Conservation (phyloP, 2,329 filamentous ascomycete species). For the Xylaria arbuscula region DNA sequence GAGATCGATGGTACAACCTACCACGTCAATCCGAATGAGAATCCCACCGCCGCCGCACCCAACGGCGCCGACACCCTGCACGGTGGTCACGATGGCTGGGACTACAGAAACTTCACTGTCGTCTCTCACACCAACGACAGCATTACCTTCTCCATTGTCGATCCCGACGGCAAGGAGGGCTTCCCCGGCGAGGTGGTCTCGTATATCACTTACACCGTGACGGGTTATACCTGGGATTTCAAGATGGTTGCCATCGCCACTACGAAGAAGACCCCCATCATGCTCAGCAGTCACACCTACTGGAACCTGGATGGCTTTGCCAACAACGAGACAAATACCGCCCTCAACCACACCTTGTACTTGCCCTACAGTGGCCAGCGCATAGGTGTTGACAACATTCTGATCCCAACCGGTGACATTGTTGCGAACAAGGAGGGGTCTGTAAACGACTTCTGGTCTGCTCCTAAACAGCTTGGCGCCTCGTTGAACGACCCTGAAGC, state of each 20-base stretch:
- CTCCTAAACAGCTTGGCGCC: slow-evolving; percentile 81
- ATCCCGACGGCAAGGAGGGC: slow-evolving; percentile 77
- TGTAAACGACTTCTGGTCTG: slow-evolving; percentile 85
- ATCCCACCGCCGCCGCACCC: slow-evolving; percentile 62
- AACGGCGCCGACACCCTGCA: slow-evolving; percentile 73
- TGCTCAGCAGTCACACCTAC: slow-evolving; percentile 80
- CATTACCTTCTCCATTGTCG: slow-evolving; percentile 80
- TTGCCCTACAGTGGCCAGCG: slow-evolving; percentile 78
- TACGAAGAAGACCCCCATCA: slow-evolving; percentile 83
- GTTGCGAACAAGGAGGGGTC: slow-evolving; percentile 73
- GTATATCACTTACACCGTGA: slow-evolving; percentile 78
- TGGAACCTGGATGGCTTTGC: slow-evolving; percentile 86
- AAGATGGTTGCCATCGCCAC: slow-evolving; percentile 77
- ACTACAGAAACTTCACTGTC: slow-evolving; percentile 82
- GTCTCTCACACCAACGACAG: slow-evolving; percentile 72
- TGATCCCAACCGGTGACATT: slow-evolving; percentile 82
- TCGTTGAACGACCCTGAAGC: slow-evolving; percentile 73
- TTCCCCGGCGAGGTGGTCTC: slow-evolving; percentile 83
- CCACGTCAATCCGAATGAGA: slow-evolving; percentile 72
- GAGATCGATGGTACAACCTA: slow-evolving; percentile 72
- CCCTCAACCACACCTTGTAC: slow-evolving; percentile 77
- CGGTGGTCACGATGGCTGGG: slow-evolving; percentile 78
- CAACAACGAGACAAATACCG: slow-evolving; percentile 73
- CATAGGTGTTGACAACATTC: slow-evolving; percentile 74
- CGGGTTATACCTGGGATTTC: slow-evolving; percentile 74